phyloP scores from a whole-genome alignment of 768 basidiomycete species.

The Suillus discolor region DNA sequence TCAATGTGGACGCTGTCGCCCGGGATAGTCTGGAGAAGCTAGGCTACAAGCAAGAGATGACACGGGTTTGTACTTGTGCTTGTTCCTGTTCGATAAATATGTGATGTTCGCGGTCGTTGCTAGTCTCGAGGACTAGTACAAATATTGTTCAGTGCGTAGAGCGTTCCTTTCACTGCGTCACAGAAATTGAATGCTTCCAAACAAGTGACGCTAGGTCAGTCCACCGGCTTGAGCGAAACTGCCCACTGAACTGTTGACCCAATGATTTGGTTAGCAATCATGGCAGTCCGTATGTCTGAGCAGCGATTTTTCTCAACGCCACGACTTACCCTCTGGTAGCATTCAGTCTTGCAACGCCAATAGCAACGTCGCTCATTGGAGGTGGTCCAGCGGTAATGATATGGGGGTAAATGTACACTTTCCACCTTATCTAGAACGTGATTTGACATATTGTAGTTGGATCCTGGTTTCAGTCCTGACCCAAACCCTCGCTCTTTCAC shows the following conservation, averaged over 20 bases:
- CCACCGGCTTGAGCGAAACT: neutral
- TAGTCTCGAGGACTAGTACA: constrained; percentile 55
- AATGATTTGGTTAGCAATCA: constrained; percentile 44
- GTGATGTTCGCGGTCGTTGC: neutral
- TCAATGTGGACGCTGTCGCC: constrained; percentile 29
- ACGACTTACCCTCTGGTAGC: constrained; percentile 36
- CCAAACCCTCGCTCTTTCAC: constrained; percentile 51
- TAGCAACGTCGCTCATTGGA: constrained; percentile 54
- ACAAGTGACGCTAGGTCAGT: constrained; percentile 49
- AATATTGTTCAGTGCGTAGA: constrained; percentile 52
- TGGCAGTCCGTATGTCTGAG: constrained; percentile 59
- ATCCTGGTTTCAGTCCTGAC: constrained; percentile 51
- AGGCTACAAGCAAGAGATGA: constrained; percentile 59
- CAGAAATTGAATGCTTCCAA: constrained; percentile 17
- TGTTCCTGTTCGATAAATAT: neutral
- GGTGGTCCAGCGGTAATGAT: constrained; percentile 61
- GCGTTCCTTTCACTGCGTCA: neutral
- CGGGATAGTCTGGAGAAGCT: constrained; percentile 47
- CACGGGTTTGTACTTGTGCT: constrained; percentile 38
- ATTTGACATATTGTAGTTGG: constrained; percentile 40
- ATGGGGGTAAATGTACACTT: constrained; percentile 48
- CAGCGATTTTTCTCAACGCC: neutral
- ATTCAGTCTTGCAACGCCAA: constrained; percentile 56
- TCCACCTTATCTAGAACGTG: too few species aligned
- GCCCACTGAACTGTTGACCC: constrained; percentile 9